Percentiles rank a stretch among this genome's conserved stretches.
These are phyloP conservation scores for Aspergillus vadensis DNA, from an alignment of 2,329 filamentous ascomycete species.

Conservation along the genomic window DNA sequence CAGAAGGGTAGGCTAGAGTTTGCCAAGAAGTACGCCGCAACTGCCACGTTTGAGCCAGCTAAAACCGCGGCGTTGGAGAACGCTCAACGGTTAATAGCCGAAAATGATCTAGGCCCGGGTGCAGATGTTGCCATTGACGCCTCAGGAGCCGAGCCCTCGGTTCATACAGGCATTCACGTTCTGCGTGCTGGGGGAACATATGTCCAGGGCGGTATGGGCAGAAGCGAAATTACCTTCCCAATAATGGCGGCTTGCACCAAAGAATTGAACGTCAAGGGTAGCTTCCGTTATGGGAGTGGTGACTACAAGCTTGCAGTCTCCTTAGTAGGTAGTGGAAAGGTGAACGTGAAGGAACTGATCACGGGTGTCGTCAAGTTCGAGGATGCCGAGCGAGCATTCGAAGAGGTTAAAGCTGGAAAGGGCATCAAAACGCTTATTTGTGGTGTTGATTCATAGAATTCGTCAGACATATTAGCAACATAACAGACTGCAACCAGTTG, in stretches of 20 bases:
- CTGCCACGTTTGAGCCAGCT: constrained; percentile 60
- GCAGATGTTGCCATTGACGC: constrained; percentile 81
- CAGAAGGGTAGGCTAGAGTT: constrained; percentile 77
- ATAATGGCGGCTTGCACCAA: constrained; percentile 89
- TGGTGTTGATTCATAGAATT: constrained; percentile 33
- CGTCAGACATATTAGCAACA: neutral
- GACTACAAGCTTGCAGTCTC: constrained; percentile 85
- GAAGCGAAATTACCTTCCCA: constrained; percentile 82
- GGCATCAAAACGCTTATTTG: constrained; percentile 52
- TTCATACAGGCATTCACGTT: constrained; percentile 72
- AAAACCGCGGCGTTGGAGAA: constrained; percentile 69
- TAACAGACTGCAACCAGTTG: neutral
- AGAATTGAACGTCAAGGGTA: constrained; percentile 83
- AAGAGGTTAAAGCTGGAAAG: constrained; percentile 81
- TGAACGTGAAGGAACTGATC: constrained; percentile 77
- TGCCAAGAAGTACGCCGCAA: constrained; percentile 67
- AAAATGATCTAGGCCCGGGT: constrained; percentile 64
- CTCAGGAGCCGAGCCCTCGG: constrained; percentile 74
- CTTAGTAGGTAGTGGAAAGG: constrained; percentile 69
- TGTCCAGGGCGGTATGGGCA: constrained; percentile 89
- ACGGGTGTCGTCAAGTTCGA: constrained; percentile 75
- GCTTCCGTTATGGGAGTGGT: constrained; percentile 84
- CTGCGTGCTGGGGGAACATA: constrained; percentile 73
- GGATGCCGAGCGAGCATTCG: constrained; percentile 82
- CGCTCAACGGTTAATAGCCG: constrained; percentile 65